Base-by-base conservation (phyloP, 495 filamentous ascomycete genomes). In the Tricharina praecox region DNA sequence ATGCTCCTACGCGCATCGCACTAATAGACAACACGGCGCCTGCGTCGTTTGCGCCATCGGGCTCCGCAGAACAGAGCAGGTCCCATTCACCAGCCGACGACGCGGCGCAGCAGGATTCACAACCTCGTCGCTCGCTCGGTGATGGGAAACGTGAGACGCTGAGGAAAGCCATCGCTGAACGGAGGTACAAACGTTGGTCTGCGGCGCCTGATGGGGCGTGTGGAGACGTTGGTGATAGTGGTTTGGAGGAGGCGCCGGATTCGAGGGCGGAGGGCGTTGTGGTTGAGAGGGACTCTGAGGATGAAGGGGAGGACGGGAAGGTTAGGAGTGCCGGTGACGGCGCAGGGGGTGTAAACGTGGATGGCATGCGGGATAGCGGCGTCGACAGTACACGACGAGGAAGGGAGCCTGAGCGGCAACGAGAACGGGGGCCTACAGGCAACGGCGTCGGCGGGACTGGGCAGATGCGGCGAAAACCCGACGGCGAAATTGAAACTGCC, bases 401-500 rank as follows among this genome's bases (percentile, higher is more conserved):
- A 13, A 32, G 28, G 28, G 28, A 32, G 7, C n/a, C n/a, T n/a
- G n/a, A n/a, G n/a, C n/a, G n/a, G n/a, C n/a, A n/a, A n/a, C n/a
- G n/a, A n/a, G n/a, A n/a, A n/a, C 7, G 13, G 28, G 28, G 28
- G 13, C 28, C 7, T 7, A 32, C 28, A 13, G 13, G 28, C 13
- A 32, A 32, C 13, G 28, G 28, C 7, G 28, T 32, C 13, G 28
- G 28, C 11, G 37, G 10, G 1, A 15, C n/a, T 13, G 10, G 20
- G 37, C 10, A 40, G 10, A 2, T 20, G n/a, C 37, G 20, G 37
- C 37, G 37, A 19, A 40, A 2, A 10, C 15, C 10, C 15, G 26
- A 42, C 20, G 45, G 34, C 34, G 32, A 47, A 45, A 47, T 46
- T 15, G 78, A 82, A 51, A 52, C 62, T 34, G 65, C 73, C 2